Evolutionary conservation across 306 rosid genomes (phyloP), one percentile per base, ranked within the genome.

Genomic region (Trifolium dubium): DNA sequence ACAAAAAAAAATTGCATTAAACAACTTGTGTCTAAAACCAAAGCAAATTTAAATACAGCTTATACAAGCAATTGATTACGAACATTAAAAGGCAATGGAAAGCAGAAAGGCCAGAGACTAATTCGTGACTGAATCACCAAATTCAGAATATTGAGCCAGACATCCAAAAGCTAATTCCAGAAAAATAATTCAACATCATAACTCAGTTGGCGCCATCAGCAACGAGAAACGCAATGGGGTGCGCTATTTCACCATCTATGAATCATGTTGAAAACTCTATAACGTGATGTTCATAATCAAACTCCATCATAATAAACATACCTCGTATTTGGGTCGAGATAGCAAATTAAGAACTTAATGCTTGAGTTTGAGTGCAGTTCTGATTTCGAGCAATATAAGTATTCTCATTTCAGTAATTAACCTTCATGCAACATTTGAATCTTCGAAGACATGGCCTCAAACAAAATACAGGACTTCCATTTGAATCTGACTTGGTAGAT

Each of bases 31-130:
- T 8, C 8, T 7, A n/a, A 60, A 71, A 53, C 54, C 76, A 67
- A 34, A 1, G 64, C 69, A 75, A 58, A 79, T 66, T 68, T 31
- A 64, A 67, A 73, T 73, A 31, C 13, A 30, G 35, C 23, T 32
- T 56, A 64, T 47, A 69, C 66, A 61, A 0, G 51, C 62, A 64
- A 34, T 11, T 44, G 64, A 71, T 51, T 39, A 76, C 62, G 5
- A 32, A 64, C 65, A 79, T 49, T 37, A 76, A 30, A 59, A 74
- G 79, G 79, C 44, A 79, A 83, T 28, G 34, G 79, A 77, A 66
- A 75, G 67, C 69, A 67, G 72, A 73, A 58, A 35, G 58, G 65
- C 75, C 81, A 75, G 73, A 80, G 77, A 71, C 5, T 74, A 66
- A 40, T 76, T 64, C 4, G 56, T 14, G 14, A 37, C 40, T n/a